Conservation (phyloP, 768 basidiomycete species). For the Guyanaporus albipodus region DNA sequence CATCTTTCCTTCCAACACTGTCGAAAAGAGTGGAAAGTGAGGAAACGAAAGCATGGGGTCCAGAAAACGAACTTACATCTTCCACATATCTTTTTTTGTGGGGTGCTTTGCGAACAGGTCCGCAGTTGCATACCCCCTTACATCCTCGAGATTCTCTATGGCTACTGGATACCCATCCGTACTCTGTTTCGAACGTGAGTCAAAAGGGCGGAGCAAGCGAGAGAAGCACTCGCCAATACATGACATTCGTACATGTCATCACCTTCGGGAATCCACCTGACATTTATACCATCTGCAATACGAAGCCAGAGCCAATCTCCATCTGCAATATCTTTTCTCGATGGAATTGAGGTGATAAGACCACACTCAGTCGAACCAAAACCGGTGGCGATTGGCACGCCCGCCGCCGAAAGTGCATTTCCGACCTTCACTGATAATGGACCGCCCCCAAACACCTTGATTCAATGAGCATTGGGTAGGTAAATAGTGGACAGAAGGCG, state of each 20-base stretch:
- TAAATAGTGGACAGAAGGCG: neutral
- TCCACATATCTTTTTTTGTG: slow-evolving; percentile 29
- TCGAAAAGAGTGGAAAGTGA: neutral
- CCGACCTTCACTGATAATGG: slow-evolving; percentile 12
- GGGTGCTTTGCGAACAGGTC: slow-evolving; percentile 45
- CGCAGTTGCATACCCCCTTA: slow-evolving; percentile 34
- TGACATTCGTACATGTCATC: slow-evolving; percentile 35
- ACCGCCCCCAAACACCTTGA: slow-evolving; percentile 11
- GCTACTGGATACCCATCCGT: neutral
- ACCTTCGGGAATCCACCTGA: slow-evolving; percentile 29
- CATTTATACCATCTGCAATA: slow-evolving; percentile 8
- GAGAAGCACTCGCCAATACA: slow-evolving; percentile 24
- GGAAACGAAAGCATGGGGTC: neutral
- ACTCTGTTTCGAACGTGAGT: neutral
- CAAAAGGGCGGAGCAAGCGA: neutral
- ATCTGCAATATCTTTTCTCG: slow-evolving; percentile 4
- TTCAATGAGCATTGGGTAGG: neutral
- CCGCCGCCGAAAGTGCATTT: slow-evolving; percentile 8
- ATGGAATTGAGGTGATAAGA: neutral
- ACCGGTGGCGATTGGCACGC: slow-evolving; percentile 8
- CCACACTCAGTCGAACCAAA: slow-evolving; percentile 26
- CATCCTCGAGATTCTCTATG: slow-evolving; percentile 34
- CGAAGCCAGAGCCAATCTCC: slow-evolving; percentile 18
- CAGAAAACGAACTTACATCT: slow-evolving; percentile 3
- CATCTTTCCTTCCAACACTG: slow-evolving; percentile 37